These are phyloP conservation scores for Daldinia bambusicola DNA, from an alignment of 495 filamentous ascomycete genomes.

Conservation along the genomic window DNA sequence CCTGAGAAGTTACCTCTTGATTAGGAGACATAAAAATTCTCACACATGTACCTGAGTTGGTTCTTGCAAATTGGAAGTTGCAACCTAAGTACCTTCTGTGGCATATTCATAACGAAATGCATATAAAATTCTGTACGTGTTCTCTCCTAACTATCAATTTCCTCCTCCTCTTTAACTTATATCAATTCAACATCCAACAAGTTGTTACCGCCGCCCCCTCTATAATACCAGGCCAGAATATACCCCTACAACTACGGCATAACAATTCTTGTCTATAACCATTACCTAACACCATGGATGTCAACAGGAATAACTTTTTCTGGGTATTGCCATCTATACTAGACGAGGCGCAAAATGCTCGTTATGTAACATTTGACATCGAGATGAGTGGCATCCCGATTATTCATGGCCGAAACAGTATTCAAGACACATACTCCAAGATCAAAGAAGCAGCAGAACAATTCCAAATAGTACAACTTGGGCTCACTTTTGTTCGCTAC, in stretches of 20 bases:
- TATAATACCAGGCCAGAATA: background rate
- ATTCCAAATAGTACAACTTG: slow-evolving; percentile 80
- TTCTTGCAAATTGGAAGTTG: background rate
- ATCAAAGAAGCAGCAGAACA: slow-evolving; percentile 71
- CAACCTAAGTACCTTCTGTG: background rate
- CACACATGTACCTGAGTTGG: background rate
- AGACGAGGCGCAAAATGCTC: slow-evolving; percentile 65
- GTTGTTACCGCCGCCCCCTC: background rate
- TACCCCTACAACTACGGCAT: background rate
- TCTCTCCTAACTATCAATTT: background rate
- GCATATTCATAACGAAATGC: background rate
- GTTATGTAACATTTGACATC: slow-evolving; percentile 78
- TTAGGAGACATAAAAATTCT: background rate
- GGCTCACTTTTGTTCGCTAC: slow-evolving; percentile 72
- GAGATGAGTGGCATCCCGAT: slow-evolving; percentile 76
- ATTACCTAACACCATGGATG: slow-evolving; percentile 66
- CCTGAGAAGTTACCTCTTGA: background rate
- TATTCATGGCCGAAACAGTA: slow-evolving; percentile 44
- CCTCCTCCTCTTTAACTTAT: background rate
- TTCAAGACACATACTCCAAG: slow-evolving; percentile 73
- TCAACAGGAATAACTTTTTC: slow-evolving; percentile 65
- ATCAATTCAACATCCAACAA: background rate
- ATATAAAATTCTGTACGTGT: background rate
- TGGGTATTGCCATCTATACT: slow-evolving; percentile 68
- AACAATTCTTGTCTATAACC: background rate